phyloP scores from a whole-genome alignment of 192 early-diverging fungal species.

The Podila minutissima region DNA sequence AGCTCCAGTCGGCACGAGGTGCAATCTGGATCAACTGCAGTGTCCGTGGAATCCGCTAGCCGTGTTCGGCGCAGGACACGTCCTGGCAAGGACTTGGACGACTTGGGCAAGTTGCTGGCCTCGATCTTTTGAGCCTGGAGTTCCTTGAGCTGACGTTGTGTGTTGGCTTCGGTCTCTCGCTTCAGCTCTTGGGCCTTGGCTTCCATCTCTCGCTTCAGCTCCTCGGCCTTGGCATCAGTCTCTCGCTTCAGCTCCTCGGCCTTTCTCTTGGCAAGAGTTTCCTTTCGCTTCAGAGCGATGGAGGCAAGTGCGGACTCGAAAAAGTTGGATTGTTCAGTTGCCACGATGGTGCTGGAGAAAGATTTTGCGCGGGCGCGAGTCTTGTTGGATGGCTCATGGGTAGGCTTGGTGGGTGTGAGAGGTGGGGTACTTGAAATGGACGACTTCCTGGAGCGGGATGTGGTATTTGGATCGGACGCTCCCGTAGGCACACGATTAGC shows the following conservation, averaged over 20 bases:
- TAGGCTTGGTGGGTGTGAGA: not conserved
- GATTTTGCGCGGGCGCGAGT: not conserved
- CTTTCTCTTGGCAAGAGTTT: slow-evolving; percentile 19
- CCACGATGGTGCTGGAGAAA: slow-evolving; percentile 19
- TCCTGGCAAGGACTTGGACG: slow-evolving; percentile 42
- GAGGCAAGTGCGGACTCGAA: slow-evolving; percentile 21
- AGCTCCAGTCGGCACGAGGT: slow-evolving; percentile 46
- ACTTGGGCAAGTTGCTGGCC: slow-evolving; percentile 37
- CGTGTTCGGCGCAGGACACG: slow-evolving; percentile 29
- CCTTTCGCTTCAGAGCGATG: slow-evolving; percentile 22
- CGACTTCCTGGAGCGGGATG: not conserved
- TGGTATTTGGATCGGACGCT: slow-evolving; percentile 3
- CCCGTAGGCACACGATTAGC: no score
- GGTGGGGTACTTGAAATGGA: not conserved
- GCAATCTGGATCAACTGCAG: slow-evolving; percentile 33
- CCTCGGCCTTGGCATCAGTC: not conserved
- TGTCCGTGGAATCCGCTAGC: slow-evolving; percentile 2
- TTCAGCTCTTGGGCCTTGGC: not conserved
- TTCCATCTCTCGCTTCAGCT: slow-evolving; percentile 4
- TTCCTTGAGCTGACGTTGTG: slow-evolving; percentile 7
- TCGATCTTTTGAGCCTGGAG: slow-evolving; percentile 39
- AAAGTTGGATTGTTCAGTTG: slow-evolving; percentile 20
- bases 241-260: slow-evolving; percentile 12
- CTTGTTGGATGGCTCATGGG: not conserved
- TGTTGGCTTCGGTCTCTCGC: slow-evolving; percentile 8